These are phyloP conservation scores for Pseudofabraea citricarpa DNA, from an alignment of 2,329 filamentous ascomycete genomes.

Conservation along the genomic window DNA sequence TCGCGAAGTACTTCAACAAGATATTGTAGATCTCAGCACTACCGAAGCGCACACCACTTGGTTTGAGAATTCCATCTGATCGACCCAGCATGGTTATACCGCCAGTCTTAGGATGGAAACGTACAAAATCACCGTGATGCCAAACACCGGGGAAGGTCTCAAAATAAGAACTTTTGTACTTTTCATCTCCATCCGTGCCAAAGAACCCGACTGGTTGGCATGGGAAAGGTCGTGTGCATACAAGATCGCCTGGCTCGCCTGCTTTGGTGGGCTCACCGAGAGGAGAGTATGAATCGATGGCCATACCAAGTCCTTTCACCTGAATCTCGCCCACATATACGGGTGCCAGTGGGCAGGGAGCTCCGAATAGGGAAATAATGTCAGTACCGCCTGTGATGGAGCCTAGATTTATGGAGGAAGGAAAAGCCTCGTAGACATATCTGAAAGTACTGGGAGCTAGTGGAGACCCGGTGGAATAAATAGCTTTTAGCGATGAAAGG, in stretches of 20 bases:
- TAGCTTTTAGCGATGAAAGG: conserved; percentile 66
- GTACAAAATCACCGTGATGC: conserved; percentile 94
- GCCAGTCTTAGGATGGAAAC: conserved; percentile 63
- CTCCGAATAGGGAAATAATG: conserved; percentile 91
- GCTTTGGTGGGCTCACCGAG: conserved; percentile 31
- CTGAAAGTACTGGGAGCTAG: conserved; percentile 88
- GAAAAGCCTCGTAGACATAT: conserved; percentile 84
- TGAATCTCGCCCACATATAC: conserved; percentile 73
- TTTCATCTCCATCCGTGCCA: conserved; percentile 64
- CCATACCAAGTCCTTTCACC: conserved; percentile 74
- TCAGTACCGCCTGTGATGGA: conserved; percentile 96
- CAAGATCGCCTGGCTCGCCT: conserved; percentile 78
- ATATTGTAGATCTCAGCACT: conserved; percentile 96
- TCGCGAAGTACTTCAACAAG: conserved; percentile 75
- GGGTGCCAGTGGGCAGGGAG: conserved; percentile 71
- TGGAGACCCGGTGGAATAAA: conserved; percentile 92
- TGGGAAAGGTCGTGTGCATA: conserved; percentile 82
- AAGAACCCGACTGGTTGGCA: conserved; percentile 91
- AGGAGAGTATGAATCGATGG: conserved; percentile 57
- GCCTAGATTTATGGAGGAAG: conserved; percentile 73
- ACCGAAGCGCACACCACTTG: conserved; percentile 85
- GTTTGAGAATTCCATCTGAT: conserved; percentile 90
- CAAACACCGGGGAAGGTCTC: conserved; percentile 73
- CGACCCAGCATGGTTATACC: conserved; percentile 88
- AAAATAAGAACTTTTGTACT: conserved; percentile 84